Evolutionary conservation across 1,139 yeast genomes (phyloP).

Genomic region (Kurtzmaniella natalensis): DNA sequence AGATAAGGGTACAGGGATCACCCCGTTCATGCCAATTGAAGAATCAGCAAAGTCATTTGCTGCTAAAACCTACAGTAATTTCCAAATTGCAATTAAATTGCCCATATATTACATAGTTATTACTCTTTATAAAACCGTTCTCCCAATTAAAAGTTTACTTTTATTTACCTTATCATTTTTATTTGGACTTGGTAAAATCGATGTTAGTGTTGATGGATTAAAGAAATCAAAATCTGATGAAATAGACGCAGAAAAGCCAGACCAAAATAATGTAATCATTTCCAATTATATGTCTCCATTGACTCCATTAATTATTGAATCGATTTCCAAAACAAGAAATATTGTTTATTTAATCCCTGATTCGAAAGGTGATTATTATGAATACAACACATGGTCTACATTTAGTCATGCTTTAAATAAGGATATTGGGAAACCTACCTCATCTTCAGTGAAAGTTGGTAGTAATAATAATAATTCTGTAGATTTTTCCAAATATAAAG

Average conservation of each 20-base stretch:
- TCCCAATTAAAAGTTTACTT: constrained; percentile 14
- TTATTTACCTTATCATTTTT: constrained; percentile 14
- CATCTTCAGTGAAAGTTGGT: constrained; percentile 12
- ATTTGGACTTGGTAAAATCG: constrained; percentile 27
- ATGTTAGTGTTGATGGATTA: constrained; percentile 48
- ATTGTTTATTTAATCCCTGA: constrained; percentile 44
- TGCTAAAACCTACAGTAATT: constrained; percentile 8
- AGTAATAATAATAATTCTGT: constrained; percentile 15
- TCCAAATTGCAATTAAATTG: constrained; percentile 5
- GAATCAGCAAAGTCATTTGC: constrained; percentile 10
- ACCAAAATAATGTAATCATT: constrained; percentile 38
- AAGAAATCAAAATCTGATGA: constrained; percentile 36
- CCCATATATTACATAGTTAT: constrained; percentile 17
- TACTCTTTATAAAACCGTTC: constrained; percentile 10
- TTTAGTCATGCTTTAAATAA: constrained; percentile 27
- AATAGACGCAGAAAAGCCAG: constrained; percentile 36
- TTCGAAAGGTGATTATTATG: constrained; percentile 29
- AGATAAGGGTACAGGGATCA: constrained; percentile 79
- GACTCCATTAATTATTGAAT: constrained; percentile 39
- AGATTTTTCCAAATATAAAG: constrained; percentile 10
- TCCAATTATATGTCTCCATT: constrained; percentile 55
- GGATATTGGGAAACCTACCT: constrained; percentile 13
- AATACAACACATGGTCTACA: constrained; percentile 32
- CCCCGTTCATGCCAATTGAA: constrained; percentile 62
- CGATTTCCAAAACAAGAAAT: constrained; percentile 25